These are phyloP conservation scores for Dryas alaskensis DNA, from an alignment of 306 rosid genomes.

Conservation along the genomic window DNA sequence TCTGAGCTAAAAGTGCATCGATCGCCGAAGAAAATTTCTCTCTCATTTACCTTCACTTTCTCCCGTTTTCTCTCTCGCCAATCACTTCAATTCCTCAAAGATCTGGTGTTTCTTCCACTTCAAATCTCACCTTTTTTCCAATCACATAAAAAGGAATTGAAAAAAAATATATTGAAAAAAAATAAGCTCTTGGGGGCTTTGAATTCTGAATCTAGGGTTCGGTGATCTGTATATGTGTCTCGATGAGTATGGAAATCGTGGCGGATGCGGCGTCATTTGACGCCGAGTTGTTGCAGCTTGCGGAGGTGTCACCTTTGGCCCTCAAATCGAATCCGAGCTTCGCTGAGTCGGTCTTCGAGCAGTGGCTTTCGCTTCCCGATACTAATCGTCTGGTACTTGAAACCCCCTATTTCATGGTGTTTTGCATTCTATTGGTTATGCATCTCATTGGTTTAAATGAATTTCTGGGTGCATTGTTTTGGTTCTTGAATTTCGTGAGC, in stretches of 20 bases:
- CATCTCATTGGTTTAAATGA: slow-evolving; percentile 4
- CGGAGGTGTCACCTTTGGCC: slow-evolving; percentile 72
- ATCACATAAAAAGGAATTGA: slow-evolving; percentile 7
- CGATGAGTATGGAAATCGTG: slow-evolving; percentile 75
- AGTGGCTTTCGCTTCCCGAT: slow-evolving; percentile 93
- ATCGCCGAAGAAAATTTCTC: slow-evolving; percentile 33
- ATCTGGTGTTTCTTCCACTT: slow-evolving; percentile 27
- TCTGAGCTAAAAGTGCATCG: slow-evolving; percentile 45
- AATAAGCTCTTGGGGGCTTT: slow-evolving; percentile 7
- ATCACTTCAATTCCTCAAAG: slow-evolving; percentile 31
- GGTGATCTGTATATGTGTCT: slow-evolving; percentile 35
- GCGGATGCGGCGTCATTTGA: slow-evolving; percentile 77
- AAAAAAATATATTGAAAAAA: neutral
- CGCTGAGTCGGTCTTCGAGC: slow-evolving; percentile 77
- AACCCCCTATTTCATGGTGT: neutral
- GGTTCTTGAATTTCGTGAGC: slow-evolving; percentile 4
- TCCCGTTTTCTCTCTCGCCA: slow-evolving; percentile 13
- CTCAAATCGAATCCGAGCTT: slow-evolving; percentile 71
- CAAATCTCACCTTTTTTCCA: neutral
- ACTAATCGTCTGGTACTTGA: slow-evolving; percentile 76
- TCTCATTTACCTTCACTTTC: slow-evolving; percentile 17
- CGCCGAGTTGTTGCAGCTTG: slow-evolving; percentile 85
- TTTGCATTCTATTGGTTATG: neutral
- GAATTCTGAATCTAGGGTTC: slow-evolving; percentile 38
- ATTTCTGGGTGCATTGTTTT: slow-evolving; percentile 11